Conservation (phyloP, 495 filamentous ascomycete species). For the Aspergillus saccharolyticus region DNA sequence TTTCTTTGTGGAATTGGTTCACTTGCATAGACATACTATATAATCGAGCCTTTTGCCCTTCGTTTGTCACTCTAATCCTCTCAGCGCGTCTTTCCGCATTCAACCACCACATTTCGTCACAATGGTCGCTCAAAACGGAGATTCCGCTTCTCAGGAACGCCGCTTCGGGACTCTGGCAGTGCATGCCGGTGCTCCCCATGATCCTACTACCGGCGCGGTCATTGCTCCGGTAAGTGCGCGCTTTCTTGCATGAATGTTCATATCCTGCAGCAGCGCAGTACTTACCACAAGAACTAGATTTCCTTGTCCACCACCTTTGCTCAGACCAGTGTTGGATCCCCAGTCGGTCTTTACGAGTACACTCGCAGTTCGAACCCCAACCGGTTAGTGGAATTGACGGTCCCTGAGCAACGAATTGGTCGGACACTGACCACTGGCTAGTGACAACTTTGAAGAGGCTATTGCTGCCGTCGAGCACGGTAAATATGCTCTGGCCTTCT, state of each 20-base stretch:
- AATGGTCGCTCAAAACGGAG: slow-evolving; percentile 24
- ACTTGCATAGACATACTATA: background rate
- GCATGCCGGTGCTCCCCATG: slow-evolving; percentile 85
- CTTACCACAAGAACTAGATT: slow-evolving; percentile 50
- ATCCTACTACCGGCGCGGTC: slow-evolving; percentile 87
- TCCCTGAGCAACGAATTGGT: background rate
- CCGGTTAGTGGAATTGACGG: slow-evolving; percentile 40
- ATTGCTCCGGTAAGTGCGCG: slow-evolving; percentile 67
- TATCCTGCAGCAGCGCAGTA: slow-evolving; percentile 9
- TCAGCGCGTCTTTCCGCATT: background rate
- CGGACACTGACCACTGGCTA: slow-evolving; percentile 22
- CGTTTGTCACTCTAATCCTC: background rate
- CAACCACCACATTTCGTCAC: slow-evolving; percentile 8
- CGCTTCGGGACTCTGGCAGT: slow-evolving; percentile 90
- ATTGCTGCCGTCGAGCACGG: slow-evolving; percentile 90
- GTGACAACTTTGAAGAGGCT: slow-evolving; percentile 85
- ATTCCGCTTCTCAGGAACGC: slow-evolving; percentile 43
- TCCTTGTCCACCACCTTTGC: slow-evolving; percentile 93
- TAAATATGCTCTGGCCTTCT: slow-evolving; percentile 89
- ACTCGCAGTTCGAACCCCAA: slow-evolving; percentile 90
- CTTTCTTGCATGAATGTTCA: background rate
- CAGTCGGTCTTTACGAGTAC: slow-evolving; percentile 86
- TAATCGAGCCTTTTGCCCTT: background rate
- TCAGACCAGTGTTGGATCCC: slow-evolving; percentile 77
- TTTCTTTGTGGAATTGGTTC: background rate